Base-by-base conservation (phyloP, 768 basidiomycete species). In the Gloeophyllum trabeum region DNA sequence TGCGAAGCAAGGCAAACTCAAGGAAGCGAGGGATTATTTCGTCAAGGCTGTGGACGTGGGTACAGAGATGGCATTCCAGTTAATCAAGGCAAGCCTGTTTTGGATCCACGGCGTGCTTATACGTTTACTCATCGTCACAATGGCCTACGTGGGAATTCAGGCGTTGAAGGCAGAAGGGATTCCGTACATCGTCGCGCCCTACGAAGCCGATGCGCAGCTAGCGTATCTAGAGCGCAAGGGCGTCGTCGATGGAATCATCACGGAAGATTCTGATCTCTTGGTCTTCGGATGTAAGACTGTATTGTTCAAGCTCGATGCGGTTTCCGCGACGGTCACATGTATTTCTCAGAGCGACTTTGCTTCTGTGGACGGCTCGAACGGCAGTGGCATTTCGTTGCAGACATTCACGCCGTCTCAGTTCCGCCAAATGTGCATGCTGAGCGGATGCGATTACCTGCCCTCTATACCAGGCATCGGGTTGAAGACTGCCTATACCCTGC, bases 171-270 rank as follows among this genome's bases (percentile, higher is more conserved):
- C 83, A 7, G 93, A 96, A 54, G 62, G 65, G 14, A 74, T 98
- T 5, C 57, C 72, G 16, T 96, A 94, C 55, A 67, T 98, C 28
- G 96, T 98, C 14, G 94, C 96, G 3, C 96, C 96, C 0, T 99
- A 98, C 59, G 96, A 99, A 67, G 96, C 96, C 1, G 96, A 99
- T 54, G 91, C 96, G 1, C 96, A 99, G 59, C 74, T 99, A 43
- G 84, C 89, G 35, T 97, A 84, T 61, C 74, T 99, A 35, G 96
- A 98, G 55, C 76, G 75, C 39, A 59, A 67, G 34, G 89, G 89
- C 14, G 53, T 86, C 24, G 87, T 91, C 30, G 83, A 93, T 56
- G 96, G 81, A 2, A 82, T 99, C 58, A 74, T 99, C 50, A 98
- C 96, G 1, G 96, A 99, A 62, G 96, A 98, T 62, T 97, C 93